Evolutionary conservation across 2,329 filamentous ascomycete species (phyloP), one percentile per base, ranked within the genome.

Genomic region (Golovinomyces cichoracearum): DNA sequence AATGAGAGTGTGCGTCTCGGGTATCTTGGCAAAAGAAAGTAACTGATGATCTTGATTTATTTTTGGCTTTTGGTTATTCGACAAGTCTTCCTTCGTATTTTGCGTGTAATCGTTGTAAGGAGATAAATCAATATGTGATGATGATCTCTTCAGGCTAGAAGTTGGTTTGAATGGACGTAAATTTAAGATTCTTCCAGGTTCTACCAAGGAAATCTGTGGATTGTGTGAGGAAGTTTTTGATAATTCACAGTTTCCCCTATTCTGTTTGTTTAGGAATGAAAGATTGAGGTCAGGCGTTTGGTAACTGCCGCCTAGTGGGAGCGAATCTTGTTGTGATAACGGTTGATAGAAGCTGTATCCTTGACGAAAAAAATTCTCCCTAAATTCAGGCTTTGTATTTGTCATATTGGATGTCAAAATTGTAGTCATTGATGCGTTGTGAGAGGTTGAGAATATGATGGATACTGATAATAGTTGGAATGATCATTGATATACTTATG

Each of bases 1-100:
- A 48, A 74, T 62, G 22, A 74, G 61, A 5, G 64, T 64, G 50
- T 57, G 55, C 50, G 70, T 71, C 23, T 66, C 54, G 15, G 53
- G 54, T 35, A 56, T 42, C 41, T 52, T 53, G 35, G 51, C 54
- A 53, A 62, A 62, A 29, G 56, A 61, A n/a, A 62, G 54, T 22
- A 62, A 53, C 48, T 57, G 53, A 50, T 62, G 58, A 44, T 60
- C 60, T 49, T 61, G 57, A 47, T 57, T 59, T 40, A 62, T 61
- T 25, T 54, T 54, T 17, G 58, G 56, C 47, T 61, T 59, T 17
- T 52, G 50, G 10, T 50, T 48, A 13, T 59, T 58, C 45, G 56
- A 53, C n/a, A 54, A 22, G 4, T 61, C 60, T 48, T 61, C 59
- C 49, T 56, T 53, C 41, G 57, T 56, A 33, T 56, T 56, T 26